A percentile compares a stretch with the other conserved stretches of the same genome.
These are phyloP conservation scores for Rhizopus delemar DNA, from an alignment of 371 early-diverging fungal species.

Conservation along the genomic window DNA sequence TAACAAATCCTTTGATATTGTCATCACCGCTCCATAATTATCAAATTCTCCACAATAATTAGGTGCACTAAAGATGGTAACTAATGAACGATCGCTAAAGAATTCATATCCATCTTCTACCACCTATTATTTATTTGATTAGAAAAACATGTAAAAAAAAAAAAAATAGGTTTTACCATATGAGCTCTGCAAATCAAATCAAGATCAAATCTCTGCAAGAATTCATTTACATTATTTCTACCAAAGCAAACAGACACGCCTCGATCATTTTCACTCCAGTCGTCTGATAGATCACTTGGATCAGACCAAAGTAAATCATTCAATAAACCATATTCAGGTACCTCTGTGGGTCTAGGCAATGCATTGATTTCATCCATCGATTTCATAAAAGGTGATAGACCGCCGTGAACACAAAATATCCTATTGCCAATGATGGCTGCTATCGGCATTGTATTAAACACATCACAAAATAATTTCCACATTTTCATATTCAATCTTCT, in stretches of 20 bases:
- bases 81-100: conserved; percentile 90
- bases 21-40: conserved; percentile 93
- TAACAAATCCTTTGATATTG: conserved; percentile 83
- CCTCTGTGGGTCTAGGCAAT: conserved; percentile 87
- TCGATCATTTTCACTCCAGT: conserved; percentile 97
- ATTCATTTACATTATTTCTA: conserved; percentile 78
- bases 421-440: conserved; percentile 92
- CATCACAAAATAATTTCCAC: conserved; percentile 95
- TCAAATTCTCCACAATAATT: conserved; percentile 99
- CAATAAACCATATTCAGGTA: conserved; percentile 90
- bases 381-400: conserved; percentile 45
- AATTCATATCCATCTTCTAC: conserved; percentile 99
- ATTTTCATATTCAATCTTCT: conserved; percentile 86
- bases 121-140: conserved; percentile 50
- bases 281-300: conserved; percentile 68
- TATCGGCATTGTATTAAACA: conserved; percentile 95
- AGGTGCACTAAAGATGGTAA: conserved; percentile 97
- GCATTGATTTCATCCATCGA: conserved; percentile 88
- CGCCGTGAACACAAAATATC: conserved; percentile 97
- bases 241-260: conserved; percentile 97
- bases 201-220: conserved; percentile 83
- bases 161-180: conserved; percentile 53
- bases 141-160: neutral
- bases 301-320: conserved; percentile 92
- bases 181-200: conserved; percentile 97